Conservation (phyloP, 768 basidiomycete genomes). For the Trametes cingulata region DNA sequence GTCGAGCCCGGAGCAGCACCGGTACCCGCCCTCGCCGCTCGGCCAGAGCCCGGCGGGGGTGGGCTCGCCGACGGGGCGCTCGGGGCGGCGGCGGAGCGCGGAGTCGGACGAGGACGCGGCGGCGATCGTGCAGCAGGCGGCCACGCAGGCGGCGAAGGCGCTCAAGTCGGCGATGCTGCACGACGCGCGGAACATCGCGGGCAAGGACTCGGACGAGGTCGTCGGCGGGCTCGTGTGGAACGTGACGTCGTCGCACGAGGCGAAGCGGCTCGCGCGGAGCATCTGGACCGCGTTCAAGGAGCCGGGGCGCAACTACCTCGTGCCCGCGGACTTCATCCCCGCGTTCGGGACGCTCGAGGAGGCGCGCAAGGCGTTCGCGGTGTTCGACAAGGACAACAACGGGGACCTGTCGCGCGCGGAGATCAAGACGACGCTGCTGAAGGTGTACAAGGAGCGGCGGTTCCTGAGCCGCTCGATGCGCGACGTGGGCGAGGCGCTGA, state of each 20-base stretch:
- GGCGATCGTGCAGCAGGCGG: constrained; percentile 40
- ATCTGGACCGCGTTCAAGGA: constrained; percentile 64
- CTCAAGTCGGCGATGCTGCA: constrained; percentile 71
- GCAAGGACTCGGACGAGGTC: constrained; percentile 43
- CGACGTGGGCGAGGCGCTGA: constrained; percentile 68
- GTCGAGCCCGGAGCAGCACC: constrained; percentile 31
- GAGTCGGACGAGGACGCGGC: constrained; percentile 38
- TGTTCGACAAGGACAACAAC: constrained; percentile 77
- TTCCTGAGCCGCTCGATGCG: constrained; percentile 76
- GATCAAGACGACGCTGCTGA: constrained; percentile 66
- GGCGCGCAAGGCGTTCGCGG: constrained; percentile 67
- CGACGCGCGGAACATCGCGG: constrained; percentile 71
- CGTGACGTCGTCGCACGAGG: constrained; percentile 60
- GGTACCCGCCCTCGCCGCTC: constrained; percentile 41
- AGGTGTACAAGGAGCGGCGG: constrained; percentile 77
- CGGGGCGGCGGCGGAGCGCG: neutral
- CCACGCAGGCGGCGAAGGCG: constrained; percentile 56
- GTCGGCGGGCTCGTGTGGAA: constrained; percentile 48
- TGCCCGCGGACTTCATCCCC: constrained; percentile 69
- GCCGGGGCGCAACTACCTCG: constrained; percentile 56
- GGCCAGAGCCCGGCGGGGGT: constrained; percentile 7
- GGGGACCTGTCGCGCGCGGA: constrained; percentile 77
- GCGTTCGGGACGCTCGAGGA: constrained; percentile 59
- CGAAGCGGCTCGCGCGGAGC: constrained; percentile 71
- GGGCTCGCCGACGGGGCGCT: neutral